Evolutionary conservation across 1,139 yeast species (phyloP).

Genomic region (Lodderomyces margitis): DNA sequence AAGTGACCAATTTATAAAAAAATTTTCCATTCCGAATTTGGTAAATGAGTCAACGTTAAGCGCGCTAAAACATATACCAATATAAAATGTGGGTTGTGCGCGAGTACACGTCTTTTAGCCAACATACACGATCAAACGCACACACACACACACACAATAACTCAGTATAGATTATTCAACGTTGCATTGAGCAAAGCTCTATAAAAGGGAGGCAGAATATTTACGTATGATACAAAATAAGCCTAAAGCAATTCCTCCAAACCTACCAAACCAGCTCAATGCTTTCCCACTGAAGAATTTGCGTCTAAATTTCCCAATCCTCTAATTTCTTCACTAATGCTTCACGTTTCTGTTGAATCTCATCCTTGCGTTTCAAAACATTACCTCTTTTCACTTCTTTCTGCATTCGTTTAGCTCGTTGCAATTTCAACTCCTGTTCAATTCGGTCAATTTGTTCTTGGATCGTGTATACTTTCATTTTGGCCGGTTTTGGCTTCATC

Average conservation of each 20-base stretch:
- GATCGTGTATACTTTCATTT: slow-evolving; percentile 13
- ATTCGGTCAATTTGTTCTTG: slow-evolving; percentile 15
- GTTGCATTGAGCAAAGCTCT: too few relatives aligned
- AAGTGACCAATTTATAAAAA: not conserved
- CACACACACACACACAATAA: too few relatives aligned
- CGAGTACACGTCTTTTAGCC: not conserved
- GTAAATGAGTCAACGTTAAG: slow-evolving; percentile 2
- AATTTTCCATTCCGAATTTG: slow-evolving; percentile 1
- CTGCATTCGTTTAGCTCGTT: slow-evolving; percentile 8
- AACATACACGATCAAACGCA: too few relatives aligned
- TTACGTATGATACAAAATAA: too few relatives aligned
- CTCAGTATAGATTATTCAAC: too few relatives aligned
- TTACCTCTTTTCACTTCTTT: slow-evolving; percentile 7
- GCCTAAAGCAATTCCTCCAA: too few relatives aligned
- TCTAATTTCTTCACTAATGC: not conserved
- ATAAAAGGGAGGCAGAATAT: too few relatives aligned
- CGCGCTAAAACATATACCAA: slow-evolving; percentile 3
- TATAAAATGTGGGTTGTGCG: not conserved
- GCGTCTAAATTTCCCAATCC: not conserved
- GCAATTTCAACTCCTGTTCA: slow-evolving; percentile 10
- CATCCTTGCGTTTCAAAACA: slow-evolving; percentile 10
- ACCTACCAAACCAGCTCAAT: not conserved
- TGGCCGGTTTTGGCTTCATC: not conserved
- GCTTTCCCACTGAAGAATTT: too few relatives aligned
- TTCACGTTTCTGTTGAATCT: not conserved